Base-by-base conservation (phyloP, 805 yeast species). In the Metschnikowia lochheadii region DNA sequence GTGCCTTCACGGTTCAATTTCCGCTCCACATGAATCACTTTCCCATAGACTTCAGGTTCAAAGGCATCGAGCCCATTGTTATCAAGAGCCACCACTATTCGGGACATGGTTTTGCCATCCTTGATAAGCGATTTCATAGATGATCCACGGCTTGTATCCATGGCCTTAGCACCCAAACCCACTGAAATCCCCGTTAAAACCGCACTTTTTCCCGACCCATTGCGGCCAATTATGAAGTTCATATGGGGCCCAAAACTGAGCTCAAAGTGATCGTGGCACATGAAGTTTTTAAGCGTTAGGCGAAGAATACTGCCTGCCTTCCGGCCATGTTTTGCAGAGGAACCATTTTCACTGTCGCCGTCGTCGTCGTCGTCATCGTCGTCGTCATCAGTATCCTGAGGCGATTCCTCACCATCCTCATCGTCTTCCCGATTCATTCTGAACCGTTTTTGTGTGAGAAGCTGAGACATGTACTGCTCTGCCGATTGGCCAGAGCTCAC, bases 191-290 rank as follows among this genome's bases (percentile, higher is more conserved):
- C 97, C 0, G 97, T 89, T 51, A 91, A 69, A 17, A 91, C 78
- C 1, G 97, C 96, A 63, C 89, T 81, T 63, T 91, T 91, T 31
- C 98, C 98, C 36, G 91, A 83, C 2, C 98, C 98, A 62, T 91
- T 91, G 50, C 85, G 76, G 18, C 98, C 98, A 37, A 88, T 85
- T 50, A 91, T 88, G 62, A 91, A 87, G 64, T 91, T 91, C 57
- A 91, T 75, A 48, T 84, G 81, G 0, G 92, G 90, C 1, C 94
- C 94, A 32, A 91, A 76, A 3, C 77, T 79, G 7, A 94, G 68
- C 49, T 82, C 83, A 60, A 94, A 88, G 49, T 87, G 81, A 43
- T 82, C 85, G 63, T 94, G 99, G 56, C 96, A 89, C 96, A 89
- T 89, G 65, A 89, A 89, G 69, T 89, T 89, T 52, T 78, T 76